Conservation (phyloP, 2,329 filamentous ascomycete species). For the Epichloe elymi region DNA sequence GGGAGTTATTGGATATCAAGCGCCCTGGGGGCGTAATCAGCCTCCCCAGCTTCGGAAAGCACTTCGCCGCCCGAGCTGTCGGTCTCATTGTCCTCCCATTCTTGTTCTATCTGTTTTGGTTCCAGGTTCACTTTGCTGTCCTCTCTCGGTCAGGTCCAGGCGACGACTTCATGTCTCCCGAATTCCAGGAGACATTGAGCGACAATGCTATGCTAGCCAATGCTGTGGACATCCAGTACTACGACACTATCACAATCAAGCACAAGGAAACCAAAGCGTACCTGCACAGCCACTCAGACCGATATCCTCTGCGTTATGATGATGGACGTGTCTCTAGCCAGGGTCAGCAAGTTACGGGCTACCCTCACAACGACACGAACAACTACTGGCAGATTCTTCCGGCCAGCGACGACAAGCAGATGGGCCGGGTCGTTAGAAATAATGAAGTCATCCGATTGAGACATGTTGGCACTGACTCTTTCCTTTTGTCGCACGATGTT, state of each 20-base stretch:
- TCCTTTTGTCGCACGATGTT: conserved; percentile 89
- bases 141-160: conserved; percentile 80
- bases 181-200: conserved; percentile 92
- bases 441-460: conserved; percentile 77
- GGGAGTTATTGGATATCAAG: conserved; percentile 86
- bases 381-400: conserved; percentile 96
- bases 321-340: conserved; percentile 96
- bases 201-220: conserved; percentile 90
- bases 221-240: conserved; percentile 77
- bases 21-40: conserved; percentile 72
- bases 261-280: conserved; percentile 98
- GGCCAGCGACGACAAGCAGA: conserved; percentile 40
- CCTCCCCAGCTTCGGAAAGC: conserved; percentile 70
- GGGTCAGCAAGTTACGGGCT: conserved; percentile 94
- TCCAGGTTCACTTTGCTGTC: conserved; percentile 96
- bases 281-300: conserved; percentile 82
- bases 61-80: conserved; percentile 77
- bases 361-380: conserved; percentile 97
- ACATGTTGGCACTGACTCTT: conserved; percentile 72
- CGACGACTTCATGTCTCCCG: conserved; percentile 97
- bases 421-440: conserved; percentile 59
- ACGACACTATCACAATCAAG: conserved; percentile 71
- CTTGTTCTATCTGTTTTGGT: conserved; percentile 98
- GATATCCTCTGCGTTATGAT: conserved; percentile 88
- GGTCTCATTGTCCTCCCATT: conserved; percentile 85